Base-by-base conservation (phyloP, 805 yeast species). In the Yamadazyma laniorum region DNA sequence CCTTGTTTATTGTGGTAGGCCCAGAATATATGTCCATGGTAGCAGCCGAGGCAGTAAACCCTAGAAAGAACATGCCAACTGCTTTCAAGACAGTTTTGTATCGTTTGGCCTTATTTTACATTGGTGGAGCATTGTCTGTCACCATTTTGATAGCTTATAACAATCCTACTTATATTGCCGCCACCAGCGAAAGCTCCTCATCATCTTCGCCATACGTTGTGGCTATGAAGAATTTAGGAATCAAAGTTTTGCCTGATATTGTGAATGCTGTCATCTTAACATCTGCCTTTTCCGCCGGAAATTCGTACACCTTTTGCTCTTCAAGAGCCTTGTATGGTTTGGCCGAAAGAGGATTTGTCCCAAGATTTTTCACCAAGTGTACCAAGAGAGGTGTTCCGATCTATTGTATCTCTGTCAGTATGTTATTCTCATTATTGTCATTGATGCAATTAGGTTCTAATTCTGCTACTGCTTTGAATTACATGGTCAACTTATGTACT, bases 401-500 rank as follows among this genome's bases (percentile, higher is more conserved):
- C 3, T 62, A 56, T 36, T 61, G 62, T 25, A 51, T 60, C 13
- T 43, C 50, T 6, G 52, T 57, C 17, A 45, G 55, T 11, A 42
- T 55, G 27, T 46, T 44, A 19, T 58, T 59, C 47, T 50, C 60
- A 18, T 52, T 55, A 39, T 52, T 59, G 45, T 58, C 60, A 1
- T 59, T 51, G 18, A 56, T 61, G 57, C 63, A 62, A 37, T 49
- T 52, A 19, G 50, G 56, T 30, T 37, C 52, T 12, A 51, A 61
- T 5, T 54, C 66, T 15, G 45, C 55, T 7, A 63, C 55, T 18
- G 74, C 67, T 5, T 65, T 72, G 50, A 57, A 59, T 43, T 71
- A 73, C 58, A 68, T 72, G 54, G 70, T 71, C 39, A 70, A 62
- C 42, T 59, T 72, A 35, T 68, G 72, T 50, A 71, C 77, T 6